Evolutionary conservation across 2,329 filamentous ascomycete genomes (phyloP).

Genomic region (Cytospora schulzeri): DNA sequence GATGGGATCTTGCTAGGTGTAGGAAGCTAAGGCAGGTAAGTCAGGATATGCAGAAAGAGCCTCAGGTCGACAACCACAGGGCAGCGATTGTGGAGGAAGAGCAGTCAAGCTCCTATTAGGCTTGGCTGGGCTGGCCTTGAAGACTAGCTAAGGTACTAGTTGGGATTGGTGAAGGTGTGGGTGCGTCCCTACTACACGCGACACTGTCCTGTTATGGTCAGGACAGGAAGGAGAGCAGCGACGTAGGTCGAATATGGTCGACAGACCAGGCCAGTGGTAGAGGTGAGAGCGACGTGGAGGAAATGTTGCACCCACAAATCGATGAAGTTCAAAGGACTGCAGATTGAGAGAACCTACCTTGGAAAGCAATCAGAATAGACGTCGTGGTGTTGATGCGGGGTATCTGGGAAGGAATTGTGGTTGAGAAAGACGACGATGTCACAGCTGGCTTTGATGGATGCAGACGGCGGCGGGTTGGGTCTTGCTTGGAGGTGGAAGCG

Average conservation of each 20-base stretch:
- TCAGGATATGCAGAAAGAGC: conserved; percentile 22
- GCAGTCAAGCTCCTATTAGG: conserved; percentile 26
- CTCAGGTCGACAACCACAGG: conserved; percentile 17
- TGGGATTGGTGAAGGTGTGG: conserved; percentile 13
- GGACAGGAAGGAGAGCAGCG: conserved; percentile 19
- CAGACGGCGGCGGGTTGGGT: conserved; percentile 17
- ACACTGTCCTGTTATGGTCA: conserved; percentile 18
- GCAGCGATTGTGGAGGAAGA: conserved; percentile 19
- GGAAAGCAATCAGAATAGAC: conserved; percentile 18
- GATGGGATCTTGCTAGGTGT: conserved; percentile 6
- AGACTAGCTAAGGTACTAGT: neutral
- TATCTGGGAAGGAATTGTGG: conserved; percentile 23
- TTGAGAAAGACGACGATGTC: conserved; percentile 22
- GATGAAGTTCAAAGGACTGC: conserved; percentile 9
- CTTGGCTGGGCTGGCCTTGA: conserved; percentile 22
- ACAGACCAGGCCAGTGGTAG: neutral
- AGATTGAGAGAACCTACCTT: conserved; percentile 14
- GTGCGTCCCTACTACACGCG: conserved; percentile 21
- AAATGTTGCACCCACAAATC: conserved; percentile 17
- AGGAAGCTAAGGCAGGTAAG: conserved; percentile 27
- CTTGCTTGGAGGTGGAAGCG: conserved; percentile 3
- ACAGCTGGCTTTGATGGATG: conserved; percentile 23
- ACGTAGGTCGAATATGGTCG: conserved; percentile 9
- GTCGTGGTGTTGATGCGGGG: conserved; percentile 23
- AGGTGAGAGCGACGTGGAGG: conserved; percentile 10